Conservation (phyloP, 345 rosid genomes). For the Eucalyptus coolabah region DNA sequence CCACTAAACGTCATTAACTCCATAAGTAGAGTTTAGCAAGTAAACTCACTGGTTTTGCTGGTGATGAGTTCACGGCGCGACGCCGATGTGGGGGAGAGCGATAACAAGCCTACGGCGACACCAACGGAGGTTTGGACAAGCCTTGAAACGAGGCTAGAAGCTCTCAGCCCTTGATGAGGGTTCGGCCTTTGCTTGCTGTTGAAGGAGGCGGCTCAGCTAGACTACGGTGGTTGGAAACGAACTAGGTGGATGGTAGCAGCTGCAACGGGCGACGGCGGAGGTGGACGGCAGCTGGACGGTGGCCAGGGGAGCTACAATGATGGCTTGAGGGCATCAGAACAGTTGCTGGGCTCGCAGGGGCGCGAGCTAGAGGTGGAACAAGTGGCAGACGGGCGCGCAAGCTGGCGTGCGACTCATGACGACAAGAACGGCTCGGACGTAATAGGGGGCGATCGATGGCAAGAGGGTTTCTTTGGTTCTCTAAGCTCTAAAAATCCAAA, state of each 20-base stretch:
- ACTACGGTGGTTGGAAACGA: too few relatives aligned
- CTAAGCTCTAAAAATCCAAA: too few relatives aligned
- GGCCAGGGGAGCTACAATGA: too few relatives aligned
- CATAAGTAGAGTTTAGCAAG: too few relatives aligned
- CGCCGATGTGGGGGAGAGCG: accelerated
- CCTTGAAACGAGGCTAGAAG: accelerated
- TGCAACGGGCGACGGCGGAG: accelerated
- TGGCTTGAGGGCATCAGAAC: too few relatives aligned
- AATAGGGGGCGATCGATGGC: accelerated
- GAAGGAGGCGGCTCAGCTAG: accelerated
- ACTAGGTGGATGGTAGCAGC: too few relatives aligned
- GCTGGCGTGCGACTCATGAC: accelerated
- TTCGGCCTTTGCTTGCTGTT: accelerated
- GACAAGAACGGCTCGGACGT: accelerated
- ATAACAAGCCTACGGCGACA: too few relatives aligned
- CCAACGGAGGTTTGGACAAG: accelerated
- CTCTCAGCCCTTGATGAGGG: too few relatives aligned
- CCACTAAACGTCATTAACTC: too few relatives aligned
- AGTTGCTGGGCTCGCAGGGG: too few relatives aligned
- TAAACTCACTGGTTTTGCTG: accelerated
- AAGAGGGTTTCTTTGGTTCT: too few relatives aligned
- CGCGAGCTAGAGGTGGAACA: accelerated
- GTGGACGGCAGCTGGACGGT: accelerated
- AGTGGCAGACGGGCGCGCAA: accelerated
- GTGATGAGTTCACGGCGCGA: accelerated